Evolutionary conservation across 2,329 filamentous ascomycete species (phyloP).

Genomic region (Alternaria triticina): DNA sequence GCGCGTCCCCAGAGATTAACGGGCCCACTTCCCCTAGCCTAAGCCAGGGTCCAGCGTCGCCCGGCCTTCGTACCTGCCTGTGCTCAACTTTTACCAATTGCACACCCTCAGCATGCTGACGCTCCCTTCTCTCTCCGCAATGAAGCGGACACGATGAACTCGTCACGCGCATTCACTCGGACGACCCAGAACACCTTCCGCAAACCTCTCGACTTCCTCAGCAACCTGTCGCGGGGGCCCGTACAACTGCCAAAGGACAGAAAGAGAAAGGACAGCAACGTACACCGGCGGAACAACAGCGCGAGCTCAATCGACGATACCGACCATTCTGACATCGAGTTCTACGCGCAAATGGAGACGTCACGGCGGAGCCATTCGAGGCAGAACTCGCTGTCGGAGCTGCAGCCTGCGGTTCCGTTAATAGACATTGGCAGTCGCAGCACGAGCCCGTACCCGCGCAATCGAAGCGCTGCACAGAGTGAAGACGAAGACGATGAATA

Average conservation of each 20-base stretch:
- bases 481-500: constrained; percentile 57
- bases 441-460: constrained; percentile 54
- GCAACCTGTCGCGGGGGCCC: constrained; percentile 34
- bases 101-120: constrained; percentile 17
- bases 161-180: constrained; percentile 42
- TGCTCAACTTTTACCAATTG: constrained; percentile 20
- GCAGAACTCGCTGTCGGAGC: constrained; percentile 44
- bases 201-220: constrained; percentile 45
- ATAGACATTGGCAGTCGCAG: constrained; percentile 53
- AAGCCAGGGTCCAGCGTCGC: constrained; percentile 13
- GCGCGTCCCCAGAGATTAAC: not conserved
- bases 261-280: constrained; percentile 22
- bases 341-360: constrained; percentile 39
- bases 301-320: constrained; percentile 47
- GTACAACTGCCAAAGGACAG: constrained; percentile 22
- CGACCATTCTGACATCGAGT: constrained; percentile 45
- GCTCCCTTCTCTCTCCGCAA: constrained; percentile 29
- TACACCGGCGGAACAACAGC: constrained; percentile 42
- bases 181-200: constrained; percentile 39
- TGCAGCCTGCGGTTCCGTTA: constrained; percentile 51
- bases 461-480: constrained; percentile 51
- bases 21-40: constrained; percentile 10
- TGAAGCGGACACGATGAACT: constrained; percentile 42
- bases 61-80: constrained; percentile 18
- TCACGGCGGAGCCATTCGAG: constrained; percentile 33